Percentiles rank a stretch among this genome's conserved stretches.
These are phyloP conservation scores for Calonectria montana DNA, from an alignment of 2,329 filamentous ascomycete genomes.

Conservation along the genomic window DNA sequence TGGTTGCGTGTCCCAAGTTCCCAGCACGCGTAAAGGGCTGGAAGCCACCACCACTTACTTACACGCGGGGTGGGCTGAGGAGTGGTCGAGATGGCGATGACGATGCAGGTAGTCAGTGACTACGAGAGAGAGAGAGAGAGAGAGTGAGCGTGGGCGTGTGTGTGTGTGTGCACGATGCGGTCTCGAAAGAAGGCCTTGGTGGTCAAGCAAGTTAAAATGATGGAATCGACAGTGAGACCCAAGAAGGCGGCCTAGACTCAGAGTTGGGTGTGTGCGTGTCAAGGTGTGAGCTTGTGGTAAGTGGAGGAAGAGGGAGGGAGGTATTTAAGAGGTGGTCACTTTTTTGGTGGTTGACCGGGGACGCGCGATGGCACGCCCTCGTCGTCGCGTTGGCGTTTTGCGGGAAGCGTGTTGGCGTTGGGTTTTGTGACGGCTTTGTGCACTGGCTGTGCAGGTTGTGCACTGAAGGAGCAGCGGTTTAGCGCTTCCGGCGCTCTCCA, in stretches of 20 bases:
- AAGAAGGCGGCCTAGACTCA: conserved; percentile 16
- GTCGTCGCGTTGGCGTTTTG: conserved; percentile 31
- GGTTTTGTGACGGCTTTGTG: conserved; percentile 11
- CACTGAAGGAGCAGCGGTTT: not conserved
- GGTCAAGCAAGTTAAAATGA: not conserved
- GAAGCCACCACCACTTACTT: conserved; percentile 4
- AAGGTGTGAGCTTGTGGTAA: conserved; percentile 1
- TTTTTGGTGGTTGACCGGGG: conserved; percentile 18
- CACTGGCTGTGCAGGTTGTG: conserved; percentile 3
- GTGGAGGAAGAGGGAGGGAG: conserved; percentile 18
- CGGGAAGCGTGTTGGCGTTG: conserved; percentile 28
- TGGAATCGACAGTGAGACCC: conserved; percentile 6
- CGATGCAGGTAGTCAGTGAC: not conserved
- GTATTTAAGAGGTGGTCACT: conserved; percentile 20
- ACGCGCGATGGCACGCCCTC: conserved; percentile 22
- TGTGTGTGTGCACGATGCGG: not conserved
- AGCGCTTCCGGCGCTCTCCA: not conserved
- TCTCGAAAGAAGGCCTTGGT: conserved; percentile 18
- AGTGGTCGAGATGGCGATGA: not conserved
- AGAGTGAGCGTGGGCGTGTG: not conserved
- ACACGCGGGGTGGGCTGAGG: conserved; percentile 2
- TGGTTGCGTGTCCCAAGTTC: conserved; percentile 6
- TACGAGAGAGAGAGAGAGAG: not conserved
- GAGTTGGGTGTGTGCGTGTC: not conserved
- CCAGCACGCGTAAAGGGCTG: conserved; percentile 10